Conservation (phyloP, 2,329 filamentous ascomycete species). For the Fusarium verticillioides region DNA sequence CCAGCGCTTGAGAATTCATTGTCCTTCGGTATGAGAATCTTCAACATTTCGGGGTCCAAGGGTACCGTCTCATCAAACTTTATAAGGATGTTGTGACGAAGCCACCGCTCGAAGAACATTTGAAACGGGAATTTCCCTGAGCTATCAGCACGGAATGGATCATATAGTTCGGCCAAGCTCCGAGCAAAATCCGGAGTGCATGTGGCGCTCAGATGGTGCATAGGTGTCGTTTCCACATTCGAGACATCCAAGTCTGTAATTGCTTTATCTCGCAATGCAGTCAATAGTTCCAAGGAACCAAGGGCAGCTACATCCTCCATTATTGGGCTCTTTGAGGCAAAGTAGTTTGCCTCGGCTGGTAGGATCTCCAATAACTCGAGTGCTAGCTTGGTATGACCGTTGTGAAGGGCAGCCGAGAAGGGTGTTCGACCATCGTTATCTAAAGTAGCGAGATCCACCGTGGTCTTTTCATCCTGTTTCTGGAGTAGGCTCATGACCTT, state of each 20-base stretch:
- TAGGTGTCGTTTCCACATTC: not conserved
- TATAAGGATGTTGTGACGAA: not conserved
- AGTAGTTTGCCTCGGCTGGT: not conserved
- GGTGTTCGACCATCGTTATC: not conserved
- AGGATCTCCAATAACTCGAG: not conserved
- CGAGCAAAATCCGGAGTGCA: not conserved
- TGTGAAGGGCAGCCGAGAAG: not conserved
- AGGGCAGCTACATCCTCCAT: not conserved
- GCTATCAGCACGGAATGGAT: not conserved
- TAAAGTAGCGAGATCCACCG: not conserved
- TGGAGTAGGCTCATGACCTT: not conserved
- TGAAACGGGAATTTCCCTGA: not conserved
- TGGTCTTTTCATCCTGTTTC: not conserved
- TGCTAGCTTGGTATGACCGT: not conserved
- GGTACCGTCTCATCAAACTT: not conserved
- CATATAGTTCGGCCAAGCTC: not conserved
- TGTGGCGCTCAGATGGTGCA: not conserved
- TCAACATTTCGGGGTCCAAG: not conserved
- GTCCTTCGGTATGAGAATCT: not conserved
- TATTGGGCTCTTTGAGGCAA: not conserved
- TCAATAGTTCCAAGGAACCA: not conserved
- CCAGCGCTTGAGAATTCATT: not conserved
- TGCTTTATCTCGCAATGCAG: not conserved
- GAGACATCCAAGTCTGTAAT: fast-evolving
- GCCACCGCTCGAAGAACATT: not conserved